Evolutionary conservation across 257 asterid genomes (phyloP).

Genomic region (Solanum lycopersicoides): DNA sequence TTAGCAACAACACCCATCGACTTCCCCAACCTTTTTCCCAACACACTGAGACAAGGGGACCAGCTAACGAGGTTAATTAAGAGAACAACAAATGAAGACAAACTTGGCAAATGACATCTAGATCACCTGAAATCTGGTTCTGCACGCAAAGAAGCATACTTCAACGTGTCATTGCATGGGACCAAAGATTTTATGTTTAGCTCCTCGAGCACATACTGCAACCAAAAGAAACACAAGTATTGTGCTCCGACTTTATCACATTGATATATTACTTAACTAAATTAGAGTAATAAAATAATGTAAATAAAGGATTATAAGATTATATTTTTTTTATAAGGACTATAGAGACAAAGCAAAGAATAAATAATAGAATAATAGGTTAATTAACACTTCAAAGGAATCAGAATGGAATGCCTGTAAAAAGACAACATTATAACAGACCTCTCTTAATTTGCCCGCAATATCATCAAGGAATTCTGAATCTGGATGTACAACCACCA

Average conservation of each 20-base stretch:
- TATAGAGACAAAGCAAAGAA: neutral
- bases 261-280: neutral
- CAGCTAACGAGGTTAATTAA: neutral
- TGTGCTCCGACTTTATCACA: neutral
- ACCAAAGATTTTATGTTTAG: constrained; percentile 75
- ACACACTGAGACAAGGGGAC: constrained; percentile 25
- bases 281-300: neutral
- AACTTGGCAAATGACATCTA: neutral
- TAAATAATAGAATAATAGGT: neutral
- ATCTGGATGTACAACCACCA: constrained; percentile 95
- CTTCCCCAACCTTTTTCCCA: constrained; percentile 86
- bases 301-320: neutral
- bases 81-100: neutral
- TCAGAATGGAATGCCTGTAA: neutral
- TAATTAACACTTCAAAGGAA: neutral
- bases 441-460: constrained; percentile 65
- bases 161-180: constrained; percentile 75
- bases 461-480: constrained; percentile 74
- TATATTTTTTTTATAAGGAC: neutral
- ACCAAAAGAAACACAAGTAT: neutral
- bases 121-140: constrained; percentile 79
- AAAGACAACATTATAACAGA: neutral
- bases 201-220: constrained; percentile 80
- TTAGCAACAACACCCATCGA: constrained; percentile 80
- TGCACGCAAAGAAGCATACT: constrained; percentile 81